Percentiles rank a stretch among this genome's conserved stretches.
Evolutionary conservation across 1,284 basidiomycete genomes (phyloP).

Genomic region (Trametes pubescens): DNA sequence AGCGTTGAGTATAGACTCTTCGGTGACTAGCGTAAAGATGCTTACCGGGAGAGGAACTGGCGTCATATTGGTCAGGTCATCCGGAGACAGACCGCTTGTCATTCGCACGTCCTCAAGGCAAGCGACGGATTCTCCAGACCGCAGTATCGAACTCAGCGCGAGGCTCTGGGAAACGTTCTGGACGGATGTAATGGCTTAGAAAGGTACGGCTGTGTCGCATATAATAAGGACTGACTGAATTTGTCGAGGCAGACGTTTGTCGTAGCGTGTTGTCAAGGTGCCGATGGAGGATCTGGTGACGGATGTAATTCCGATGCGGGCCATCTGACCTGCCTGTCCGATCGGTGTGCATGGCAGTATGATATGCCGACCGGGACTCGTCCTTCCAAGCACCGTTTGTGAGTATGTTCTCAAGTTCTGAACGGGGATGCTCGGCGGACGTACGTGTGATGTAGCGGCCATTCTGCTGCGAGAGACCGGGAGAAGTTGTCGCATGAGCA

Average conservation of each 20-base stretch:
- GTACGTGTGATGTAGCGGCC: not conserved
- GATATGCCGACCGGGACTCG: conserved; percentile 1
- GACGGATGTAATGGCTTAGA: too few species aligned
- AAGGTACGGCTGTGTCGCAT: not conserved
- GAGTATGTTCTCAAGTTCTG: not conserved
- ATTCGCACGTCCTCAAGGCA: conserved; percentile 2
- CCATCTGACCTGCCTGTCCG: not conserved
- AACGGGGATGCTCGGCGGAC: not conserved
- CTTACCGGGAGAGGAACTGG: conserved; percentile 17
- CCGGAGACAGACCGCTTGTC: conserved; percentile 23
- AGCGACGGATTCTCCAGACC: not conserved
- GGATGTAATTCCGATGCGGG: conserved; percentile 17
- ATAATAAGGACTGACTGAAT: not conserved
- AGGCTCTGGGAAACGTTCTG: conserved; percentile 24
- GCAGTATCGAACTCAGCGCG: conserved; percentile 15
- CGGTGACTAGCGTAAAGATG: not conserved
- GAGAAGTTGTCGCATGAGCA: not conserved
- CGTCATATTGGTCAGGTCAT: conserved; percentile 25
- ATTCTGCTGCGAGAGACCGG: not conserved
- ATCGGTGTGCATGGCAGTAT: not conserved
- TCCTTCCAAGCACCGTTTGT: not conserved
- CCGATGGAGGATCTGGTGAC: conserved; percentile 22
- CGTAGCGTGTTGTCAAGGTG: conserved; percentile 24
- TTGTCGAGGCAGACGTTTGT: not conserved
- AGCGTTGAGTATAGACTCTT: too few species aligned